Percentiles rank a stretch among this genome's conserved stretches.
Conservation (phyloP, 2,329 filamentous ascomycete species). For the Biscogniauxia sp. region DNA sequence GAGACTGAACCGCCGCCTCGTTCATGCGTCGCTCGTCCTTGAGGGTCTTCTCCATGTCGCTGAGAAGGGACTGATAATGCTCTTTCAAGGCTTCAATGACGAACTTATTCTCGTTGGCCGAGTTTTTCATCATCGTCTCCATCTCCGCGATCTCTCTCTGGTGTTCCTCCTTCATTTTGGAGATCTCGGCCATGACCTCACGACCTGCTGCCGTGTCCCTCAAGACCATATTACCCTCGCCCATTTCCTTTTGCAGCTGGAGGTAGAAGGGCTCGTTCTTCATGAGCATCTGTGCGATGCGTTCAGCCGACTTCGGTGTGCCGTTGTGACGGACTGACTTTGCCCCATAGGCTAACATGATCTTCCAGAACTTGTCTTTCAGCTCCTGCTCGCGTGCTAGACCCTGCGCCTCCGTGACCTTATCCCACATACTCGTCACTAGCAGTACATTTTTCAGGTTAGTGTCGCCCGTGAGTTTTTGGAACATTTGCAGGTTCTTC, state of each 20-base stretch:
- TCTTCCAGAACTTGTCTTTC: constrained; percentile 37
- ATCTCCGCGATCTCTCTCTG: constrained; percentile 58
- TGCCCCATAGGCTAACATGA: constrained; percentile 34
- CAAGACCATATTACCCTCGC: constrained; percentile 54
- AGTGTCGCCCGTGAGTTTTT: constrained; percentile 41
- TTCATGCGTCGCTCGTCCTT: constrained; percentile 29
- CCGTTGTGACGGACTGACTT: constrained; percentile 24
- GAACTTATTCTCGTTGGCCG: constrained; percentile 26
- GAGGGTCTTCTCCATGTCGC: constrained; percentile 26
- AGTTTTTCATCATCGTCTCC: constrained; percentile 41
- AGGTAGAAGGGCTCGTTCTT: constrained; percentile 67
- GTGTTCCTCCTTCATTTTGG: constrained; percentile 53
- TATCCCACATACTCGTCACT: constrained; percentile 43
- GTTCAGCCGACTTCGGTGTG: constrained; percentile 21
- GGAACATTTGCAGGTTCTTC: constrained; percentile 44
- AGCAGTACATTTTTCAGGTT: constrained; percentile 40
- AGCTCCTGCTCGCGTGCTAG: constrained; percentile 29
- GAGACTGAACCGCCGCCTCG: constrained; percentile 22
- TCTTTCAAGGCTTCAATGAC: constrained; percentile 26
- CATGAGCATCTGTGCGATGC: constrained; percentile 20
- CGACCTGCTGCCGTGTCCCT: constrained; percentile 44
- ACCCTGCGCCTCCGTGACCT: constrained; percentile 29
- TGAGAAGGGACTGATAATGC: constrained; percentile 24
- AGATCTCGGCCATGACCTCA: constrained; percentile 56
- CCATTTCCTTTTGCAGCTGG: constrained; percentile 65